phyloP scores from a whole-genome alignment of 179 eudicot species.

The Corrigiola litoralis region DNA sequence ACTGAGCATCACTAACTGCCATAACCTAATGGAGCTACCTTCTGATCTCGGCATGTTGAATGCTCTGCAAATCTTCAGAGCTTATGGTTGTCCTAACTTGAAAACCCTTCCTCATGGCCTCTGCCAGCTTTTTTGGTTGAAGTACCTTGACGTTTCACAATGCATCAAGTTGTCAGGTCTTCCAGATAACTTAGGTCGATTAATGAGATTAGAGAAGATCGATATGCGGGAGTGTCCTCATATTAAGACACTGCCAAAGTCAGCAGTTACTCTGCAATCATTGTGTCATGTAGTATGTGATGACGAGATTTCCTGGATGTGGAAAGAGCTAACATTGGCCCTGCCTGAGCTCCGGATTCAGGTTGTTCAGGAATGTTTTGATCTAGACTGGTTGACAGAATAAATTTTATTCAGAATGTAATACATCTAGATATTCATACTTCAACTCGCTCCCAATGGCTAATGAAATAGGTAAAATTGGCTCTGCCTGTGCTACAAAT shows the following conservation, averaged over 20 bases:
- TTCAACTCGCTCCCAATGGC: too few relatives aligned
- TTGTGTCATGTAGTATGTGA: constrained; percentile 66
- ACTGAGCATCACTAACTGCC: constrained; percentile 82
- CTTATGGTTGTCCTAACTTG: constrained; percentile 67
- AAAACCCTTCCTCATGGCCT: constrained; percentile 51
- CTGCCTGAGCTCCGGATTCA: constrained; percentile 52
- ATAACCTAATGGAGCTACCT: constrained; percentile 55
- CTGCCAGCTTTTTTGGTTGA: constrained; percentile 42
- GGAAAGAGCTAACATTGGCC: constrained; percentile 45
- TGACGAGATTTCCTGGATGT: constrained; percentile 60
- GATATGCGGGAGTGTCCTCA: constrained; percentile 80
- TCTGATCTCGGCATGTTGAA: constrained; percentile 50
- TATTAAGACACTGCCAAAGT: constrained; percentile 49
- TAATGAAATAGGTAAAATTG: constrained; percentile 42
- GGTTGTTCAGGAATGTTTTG: constrained; percentile 64
- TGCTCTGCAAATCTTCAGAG: constrained; percentile 50
- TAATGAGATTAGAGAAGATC: constrained; percentile 58
- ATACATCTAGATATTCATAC: too few relatives aligned
- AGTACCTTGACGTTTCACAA: constrained; percentile 72
- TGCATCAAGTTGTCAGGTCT: constrained; percentile 51
- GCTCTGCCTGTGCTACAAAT: constrained; percentile 41
- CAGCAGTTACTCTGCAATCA: constrained; percentile 32
- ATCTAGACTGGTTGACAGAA: constrained; percentile 71
- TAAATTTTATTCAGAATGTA: too few relatives aligned
- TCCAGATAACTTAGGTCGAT: constrained; percentile 50